phyloP scores from a whole-genome alignment of 768 basidiomycete genomes.

The Rhizopogon vinicolor region DNA sequence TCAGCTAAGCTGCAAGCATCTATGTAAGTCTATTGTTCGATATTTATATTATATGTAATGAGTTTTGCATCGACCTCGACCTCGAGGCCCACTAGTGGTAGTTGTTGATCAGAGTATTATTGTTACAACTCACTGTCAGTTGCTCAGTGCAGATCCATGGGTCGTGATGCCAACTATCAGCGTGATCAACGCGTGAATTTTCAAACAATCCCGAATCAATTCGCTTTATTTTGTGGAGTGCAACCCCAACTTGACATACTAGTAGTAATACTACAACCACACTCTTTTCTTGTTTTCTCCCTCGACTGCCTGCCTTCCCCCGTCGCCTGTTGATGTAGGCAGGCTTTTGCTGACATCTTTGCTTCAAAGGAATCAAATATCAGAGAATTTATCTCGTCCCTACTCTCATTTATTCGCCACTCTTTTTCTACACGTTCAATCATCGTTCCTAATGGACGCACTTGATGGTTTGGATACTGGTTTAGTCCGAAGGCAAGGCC shows the following conservation, averaged over 20 bases:
- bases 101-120: not conserved
- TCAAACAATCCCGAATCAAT: not conserved
- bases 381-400: not conserved
- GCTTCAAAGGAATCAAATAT: not conserved
- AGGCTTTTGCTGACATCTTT: not conserved
- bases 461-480: slow-evolving; percentile 11
- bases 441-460: slow-evolving; percentile 17
- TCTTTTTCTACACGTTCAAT: slow-evolving; percentile 16
- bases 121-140: not conserved
- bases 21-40: slow-evolving; percentile 1
- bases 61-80: not conserved
- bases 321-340: slow-evolving; percentile 9
- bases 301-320: slow-evolving; percentile 3
- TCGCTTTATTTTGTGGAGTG: slow-evolving; percentile 7
- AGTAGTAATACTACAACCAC: not conserved
- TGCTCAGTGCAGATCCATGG: not conserved
- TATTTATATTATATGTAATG: not conserved
- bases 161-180: slow-evolving; percentile 29
- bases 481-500: slow-evolving; percentile 21
- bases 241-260: not conserved
- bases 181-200: not conserved
- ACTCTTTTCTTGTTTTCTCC: not conserved
- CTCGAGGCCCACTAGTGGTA: no score
- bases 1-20: not conserved
- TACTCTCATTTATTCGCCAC: slow-evolving; percentile 9